Base-by-base conservation (phyloP, 2,329 filamentous ascomycete species). In the Fusarium clavum region DNA sequence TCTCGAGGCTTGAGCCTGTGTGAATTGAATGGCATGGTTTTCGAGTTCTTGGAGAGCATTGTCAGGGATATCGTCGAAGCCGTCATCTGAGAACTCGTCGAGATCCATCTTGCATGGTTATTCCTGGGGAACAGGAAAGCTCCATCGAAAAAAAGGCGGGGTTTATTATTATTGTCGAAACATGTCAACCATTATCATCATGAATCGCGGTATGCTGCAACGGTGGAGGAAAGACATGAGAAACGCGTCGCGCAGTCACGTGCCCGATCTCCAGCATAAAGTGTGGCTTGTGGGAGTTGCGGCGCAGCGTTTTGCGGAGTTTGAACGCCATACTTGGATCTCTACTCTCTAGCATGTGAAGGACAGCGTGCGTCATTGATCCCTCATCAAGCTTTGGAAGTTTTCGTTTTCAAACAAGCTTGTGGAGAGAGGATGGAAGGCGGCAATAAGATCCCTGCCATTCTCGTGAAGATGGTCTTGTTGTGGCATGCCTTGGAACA, bases 1-100 rank as follows among this genome's bases (percentile, higher is more conserved):
- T 43, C 75, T 76, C 5, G 72, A 69, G 16, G 68, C 68, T 27
- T 72, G 75, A 25, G 70, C 71, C 71, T 90, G 87, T 7, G 89
- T 91, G 70, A 85, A 85, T 70, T 86, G 86, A 69, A 91, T 87
- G 41, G 89, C 89, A 74, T 86, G 85, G 73, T 86, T 85, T 75
- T 92, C 90, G 67, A 92, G 86, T 75, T 90, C 88, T 72, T 88
- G 83, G 6, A 91, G 80, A 48, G 83, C 82, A 67, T 85, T 84
- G 67, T 85, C 83, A 69, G 88, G 86, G 44, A 91, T 80, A 43
- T 86, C 83, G 77, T 91, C 88, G 71, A 92, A 83, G 64, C 85
- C 88, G 75, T 90, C 89, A 76, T 91, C 89, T 63, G 84, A 87
- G 76, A 89, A 91, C 66, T 88, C 86, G 80, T 90, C 87, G 80